Evolutionary conservation across 2,329 filamentous ascomycete species (phyloP), one percentile per base, ranked within the genome.

Genomic region (Stachybotrys chlorohalonatus): DNA sequence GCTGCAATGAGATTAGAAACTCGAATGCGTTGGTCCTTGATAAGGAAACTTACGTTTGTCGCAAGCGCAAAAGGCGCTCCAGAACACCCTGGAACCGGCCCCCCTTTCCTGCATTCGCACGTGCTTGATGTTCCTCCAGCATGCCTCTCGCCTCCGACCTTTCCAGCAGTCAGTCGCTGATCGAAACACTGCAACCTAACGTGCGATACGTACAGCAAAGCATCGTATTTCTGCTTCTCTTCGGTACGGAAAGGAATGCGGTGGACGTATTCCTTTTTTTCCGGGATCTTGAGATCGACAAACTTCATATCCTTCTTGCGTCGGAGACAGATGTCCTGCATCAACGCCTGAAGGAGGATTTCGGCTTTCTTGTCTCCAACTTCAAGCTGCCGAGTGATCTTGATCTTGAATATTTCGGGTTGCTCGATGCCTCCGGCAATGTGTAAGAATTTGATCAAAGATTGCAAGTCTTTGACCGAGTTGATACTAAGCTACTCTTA

Each of bases 251-350:
- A 90, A 8, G 84, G 77, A 60, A 95, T 83, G 8, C 82, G 82
- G 62, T 94, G 85, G 6, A 94, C 76, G 60, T 87, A 91, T 64
- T 93, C 90, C 1, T 84, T 86, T 63, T 95, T 84, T 13, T 84
- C 76, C 0, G 91, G 90, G 8, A 95, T 76, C 58, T 84, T 87
- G 17, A 95, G 74, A 60, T 95, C 89, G 53, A 96, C 81, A 64
- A 95, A 95, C 6, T 80, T 79, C 90, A 96, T 95, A 54, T 93
- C 86, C 67, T 96, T 96, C 68, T 85, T 87, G 45, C 91, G 83
- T 45, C 91, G 82, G 24, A 96, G 76, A 62, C 89, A 94, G 50
- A 95, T 80, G 16, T 87, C 84, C n/a, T 79, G 78, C 83, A 95
- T 92, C 49, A 95, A 77, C 6, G 83, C 79, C 64, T 93, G 87